Evolutionary conservation across 2,329 filamentous ascomycete species (phyloP).

Genomic region (Pezicula radicicola): DNA sequence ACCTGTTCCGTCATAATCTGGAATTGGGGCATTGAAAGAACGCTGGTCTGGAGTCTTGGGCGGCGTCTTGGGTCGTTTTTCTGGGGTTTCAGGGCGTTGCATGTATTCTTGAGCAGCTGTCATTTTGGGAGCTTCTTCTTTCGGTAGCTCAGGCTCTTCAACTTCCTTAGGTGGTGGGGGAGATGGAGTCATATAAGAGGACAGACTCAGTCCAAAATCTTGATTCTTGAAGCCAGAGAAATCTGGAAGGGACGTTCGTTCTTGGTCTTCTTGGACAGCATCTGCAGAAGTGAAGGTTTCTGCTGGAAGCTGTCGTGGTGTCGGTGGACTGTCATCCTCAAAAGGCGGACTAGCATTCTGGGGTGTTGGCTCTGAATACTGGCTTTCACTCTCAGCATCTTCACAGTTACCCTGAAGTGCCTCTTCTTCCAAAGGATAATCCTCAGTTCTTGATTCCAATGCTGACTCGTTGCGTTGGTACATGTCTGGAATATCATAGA

Average conservation of each 20-base stretch:
- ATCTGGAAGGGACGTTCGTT: slow-evolving; percentile 35
- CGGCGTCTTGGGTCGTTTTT: neutral
- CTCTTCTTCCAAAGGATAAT: slow-evolving; percentile 13
- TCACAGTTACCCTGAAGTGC: slow-evolving; percentile 10
- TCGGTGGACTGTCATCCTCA: slow-evolving; percentile 49
- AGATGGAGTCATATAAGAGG: slow-evolving; percentile 49
- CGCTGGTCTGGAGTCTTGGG: slow-evolving; percentile 20
- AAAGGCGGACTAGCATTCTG: slow-evolving; percentile 17
- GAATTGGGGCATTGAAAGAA: slow-evolving; percentile 44
- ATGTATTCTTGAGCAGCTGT: slow-evolving; percentile 22
- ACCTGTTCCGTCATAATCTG: slow-evolving; percentile 61
- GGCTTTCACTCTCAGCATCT: slow-evolving; percentile 41
- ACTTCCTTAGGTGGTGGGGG: slow-evolving; percentile 25
- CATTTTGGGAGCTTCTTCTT: slow-evolving; percentile 16
- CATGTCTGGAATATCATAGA: slow-evolving; percentile 66
- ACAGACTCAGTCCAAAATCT: slow-evolving; percentile 52
- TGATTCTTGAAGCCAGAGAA: slow-evolving; percentile 45
- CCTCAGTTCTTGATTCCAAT: slow-evolving; percentile 27
- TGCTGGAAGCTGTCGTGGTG: slow-evolving; percentile 44
- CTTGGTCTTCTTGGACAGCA: slow-evolving; percentile 16
- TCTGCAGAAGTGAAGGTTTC: slow-evolving; percentile 16
- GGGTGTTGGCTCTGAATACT: slow-evolving; percentile 45
- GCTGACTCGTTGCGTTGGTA: slow-evolving; percentile 49
- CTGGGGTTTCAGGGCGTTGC: slow-evolving; percentile 19
- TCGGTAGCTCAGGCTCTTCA: slow-evolving; percentile 7